phyloP scores from a whole-genome alignment of 2,329 filamentous ascomycete genomes.

The Aaosphaeria pasadenensis region DNA sequence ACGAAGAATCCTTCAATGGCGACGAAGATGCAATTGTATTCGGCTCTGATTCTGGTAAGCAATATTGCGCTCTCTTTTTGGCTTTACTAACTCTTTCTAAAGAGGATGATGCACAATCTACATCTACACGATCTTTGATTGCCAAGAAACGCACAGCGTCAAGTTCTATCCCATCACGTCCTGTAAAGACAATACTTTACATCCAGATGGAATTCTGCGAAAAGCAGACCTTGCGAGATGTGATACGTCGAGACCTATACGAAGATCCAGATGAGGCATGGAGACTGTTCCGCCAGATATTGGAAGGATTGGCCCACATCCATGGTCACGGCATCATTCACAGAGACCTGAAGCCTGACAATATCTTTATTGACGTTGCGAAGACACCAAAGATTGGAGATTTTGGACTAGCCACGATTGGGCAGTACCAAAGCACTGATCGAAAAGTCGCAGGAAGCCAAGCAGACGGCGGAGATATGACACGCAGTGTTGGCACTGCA shows the following conservation, averaged over 20 bases:
- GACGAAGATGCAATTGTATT: constrained; percentile 33
- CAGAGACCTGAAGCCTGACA: constrained; percentile 93
- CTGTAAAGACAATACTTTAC: constrained; percentile 74
- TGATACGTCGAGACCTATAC: constrained; percentile 73
- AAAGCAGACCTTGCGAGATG: constrained; percentile 82
- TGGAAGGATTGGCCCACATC: constrained; percentile 87
- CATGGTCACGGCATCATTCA: constrained; percentile 91
- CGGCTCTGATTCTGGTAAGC: constrained; percentile 37
- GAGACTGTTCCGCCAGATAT: constrained; percentile 85
- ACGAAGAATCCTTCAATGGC: constrained; percentile 41
- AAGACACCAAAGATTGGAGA: constrained; percentile 96
- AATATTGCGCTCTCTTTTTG: not conserved
- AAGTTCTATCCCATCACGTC: constrained; percentile 46
- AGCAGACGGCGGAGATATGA: constrained; percentile 58
- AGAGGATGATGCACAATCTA: constrained; percentile 39
- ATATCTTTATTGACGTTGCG: constrained; percentile 89
- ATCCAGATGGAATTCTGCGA: constrained; percentile 99
- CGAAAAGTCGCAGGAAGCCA: constrained; percentile 40
- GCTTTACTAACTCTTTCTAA: not conserved
- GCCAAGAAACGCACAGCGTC: constrained; percentile 41
- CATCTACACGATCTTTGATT: constrained; percentile 32
- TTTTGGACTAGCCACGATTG: constrained; percentile 90
- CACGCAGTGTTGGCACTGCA: constrained; percentile 69
- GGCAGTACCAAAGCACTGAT: constrained; percentile 65
- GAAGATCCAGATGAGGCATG: constrained; percentile 77